Conservation (phyloP, 139 green algal species). For the Chlamydomonas sp. region DNA sequence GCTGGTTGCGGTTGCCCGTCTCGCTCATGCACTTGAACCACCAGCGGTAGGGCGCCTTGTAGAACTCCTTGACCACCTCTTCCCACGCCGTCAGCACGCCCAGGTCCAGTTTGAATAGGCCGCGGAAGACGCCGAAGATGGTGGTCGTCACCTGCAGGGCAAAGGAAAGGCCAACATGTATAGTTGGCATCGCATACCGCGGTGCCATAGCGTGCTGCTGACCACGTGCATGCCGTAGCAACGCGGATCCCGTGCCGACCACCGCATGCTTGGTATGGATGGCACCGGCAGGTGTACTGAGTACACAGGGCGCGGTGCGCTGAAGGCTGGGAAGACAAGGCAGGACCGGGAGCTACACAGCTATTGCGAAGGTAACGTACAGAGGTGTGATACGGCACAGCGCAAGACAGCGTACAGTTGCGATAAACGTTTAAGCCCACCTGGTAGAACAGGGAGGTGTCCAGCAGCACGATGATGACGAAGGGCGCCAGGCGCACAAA, state of each 20-base stretch:
- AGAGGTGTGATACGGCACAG: too few relatives aligned
- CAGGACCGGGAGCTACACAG: too few relatives aligned
- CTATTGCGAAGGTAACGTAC: too few relatives aligned
- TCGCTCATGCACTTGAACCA: conserved; percentile 56
- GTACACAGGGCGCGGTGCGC: too few relatives aligned
- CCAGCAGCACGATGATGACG: conserved; percentile 55
- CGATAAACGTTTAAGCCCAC: background rate
- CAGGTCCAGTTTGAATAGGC: conserved; percentile 61
- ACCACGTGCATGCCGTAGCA: too few relatives aligned
- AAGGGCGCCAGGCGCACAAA: conserved; percentile 46
- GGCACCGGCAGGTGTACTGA: too few relatives aligned
- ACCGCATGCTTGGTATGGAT: too few relatives aligned
- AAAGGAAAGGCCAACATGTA: background rate
- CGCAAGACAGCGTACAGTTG: too few relatives aligned
- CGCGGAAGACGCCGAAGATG: conserved; percentile 44
- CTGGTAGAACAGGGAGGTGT: conserved; percentile 61
- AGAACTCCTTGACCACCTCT: conserved; percentile 59
- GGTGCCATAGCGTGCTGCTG: too few relatives aligned
- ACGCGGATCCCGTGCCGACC: too few relatives aligned
- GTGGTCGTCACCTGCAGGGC: conserved; percentile 36
- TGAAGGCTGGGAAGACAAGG: too few relatives aligned
- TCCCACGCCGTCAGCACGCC: conserved; percentile 56
- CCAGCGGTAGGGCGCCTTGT: conserved; percentile 44
- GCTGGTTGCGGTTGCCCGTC: conserved; percentile 56
- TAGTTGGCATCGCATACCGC: background rate